A percentile compares a stretch with the other conserved stretches of the same genome.
phyloP scores from a whole-genome alignment of 176 grass and related monocot genomes.

The Ensete ventricosum region DNA sequence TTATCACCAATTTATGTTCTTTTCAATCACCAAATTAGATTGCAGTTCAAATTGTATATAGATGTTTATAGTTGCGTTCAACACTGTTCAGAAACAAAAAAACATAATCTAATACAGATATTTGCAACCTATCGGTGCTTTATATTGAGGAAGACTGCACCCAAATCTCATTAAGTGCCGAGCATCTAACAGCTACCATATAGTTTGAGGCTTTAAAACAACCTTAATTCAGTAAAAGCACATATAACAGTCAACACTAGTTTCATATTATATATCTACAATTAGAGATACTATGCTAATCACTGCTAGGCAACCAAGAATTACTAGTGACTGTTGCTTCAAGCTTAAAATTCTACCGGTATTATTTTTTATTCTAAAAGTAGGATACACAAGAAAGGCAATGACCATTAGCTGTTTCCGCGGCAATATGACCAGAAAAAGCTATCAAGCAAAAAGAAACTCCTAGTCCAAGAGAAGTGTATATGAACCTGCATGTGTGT shows the following conservation, averaged over 20 bases:
- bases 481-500: constrained; percentile 71
- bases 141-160: not conserved
- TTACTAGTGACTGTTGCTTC: too few relatives aligned
- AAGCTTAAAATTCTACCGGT: too few relatives aligned
- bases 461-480: constrained; percentile 61
- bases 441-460: constrained; percentile 62
- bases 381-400: constrained; percentile 97
- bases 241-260: too few relatives aligned
- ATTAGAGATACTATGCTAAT: too few relatives aligned
- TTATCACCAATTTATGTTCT: too few relatives aligned
- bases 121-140: not conserved
- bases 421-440: constrained; percentile 76
- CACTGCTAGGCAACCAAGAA: too few relatives aligned
- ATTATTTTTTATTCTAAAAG: not conserved
- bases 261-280: too few relatives aligned
- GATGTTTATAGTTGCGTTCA: too few relatives aligned
- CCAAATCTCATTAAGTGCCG: not conserved
- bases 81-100: too few relatives aligned
- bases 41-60: not conserved
- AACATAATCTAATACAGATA: not conserved
- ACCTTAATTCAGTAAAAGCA: too few relatives aligned
- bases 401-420: constrained; percentile 56
- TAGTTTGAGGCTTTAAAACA: too few relatives aligned
- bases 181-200: not conserved
- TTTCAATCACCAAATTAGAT: too few relatives aligned